A percentile compares a stretch with the other conserved stretches of the same genome.
Evolutionary conservation across 2,329 filamentous ascomycete species (phyloP).

Genomic region (Talaromyces sp.): DNA sequence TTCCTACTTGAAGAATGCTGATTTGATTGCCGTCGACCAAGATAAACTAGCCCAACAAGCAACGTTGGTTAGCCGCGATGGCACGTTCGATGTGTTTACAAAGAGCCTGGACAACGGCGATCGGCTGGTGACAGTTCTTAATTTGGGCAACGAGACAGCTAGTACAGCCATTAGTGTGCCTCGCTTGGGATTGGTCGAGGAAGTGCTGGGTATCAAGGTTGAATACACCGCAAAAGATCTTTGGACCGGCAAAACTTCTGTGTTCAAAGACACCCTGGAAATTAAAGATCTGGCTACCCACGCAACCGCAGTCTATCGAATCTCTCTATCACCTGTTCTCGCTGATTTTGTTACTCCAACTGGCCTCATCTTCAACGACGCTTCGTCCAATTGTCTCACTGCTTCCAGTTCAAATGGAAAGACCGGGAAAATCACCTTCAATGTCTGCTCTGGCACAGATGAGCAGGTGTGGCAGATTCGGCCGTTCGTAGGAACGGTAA

Average conservation of each 20-base stretch:
- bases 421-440: slow-evolving; percentile 33
- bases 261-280: slow-evolving; percentile 27
- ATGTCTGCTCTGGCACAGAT: slow-evolving; percentile 40
- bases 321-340: slow-evolving; percentile 35
- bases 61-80: slow-evolving; percentile 49
- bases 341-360: slow-evolving; percentile 39
- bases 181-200: slow-evolving; percentile 38
- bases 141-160: slow-evolving; percentile 37
- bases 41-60: slow-evolving; percentile 47
- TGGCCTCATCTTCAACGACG: slow-evolving; percentile 53
- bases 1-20: slow-evolving; percentile 41
- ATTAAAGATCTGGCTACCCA: slow-evolving; percentile 36
- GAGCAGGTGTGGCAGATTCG: slow-evolving; percentile 46
- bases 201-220: slow-evolving; percentile 20
- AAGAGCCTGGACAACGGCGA: slow-evolving; percentile 50
- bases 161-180: slow-evolving; percentile 36
- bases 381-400: slow-evolving; percentile 46
- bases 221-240: slow-evolving; percentile 43
- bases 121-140: slow-evolving; percentile 50
- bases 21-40: slow-evolving; percentile 47
- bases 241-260: slow-evolving; percentile 40
- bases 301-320: slow-evolving; percentile 46
- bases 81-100: slow-evolving; percentile 47
- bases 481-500: slow-evolving; percentile 35
- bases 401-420: slow-evolving; percentile 23